Base-by-base conservation (phyloP, 2,329 filamentous ascomycete species). In the Scleromitrula shiraiana region DNA sequence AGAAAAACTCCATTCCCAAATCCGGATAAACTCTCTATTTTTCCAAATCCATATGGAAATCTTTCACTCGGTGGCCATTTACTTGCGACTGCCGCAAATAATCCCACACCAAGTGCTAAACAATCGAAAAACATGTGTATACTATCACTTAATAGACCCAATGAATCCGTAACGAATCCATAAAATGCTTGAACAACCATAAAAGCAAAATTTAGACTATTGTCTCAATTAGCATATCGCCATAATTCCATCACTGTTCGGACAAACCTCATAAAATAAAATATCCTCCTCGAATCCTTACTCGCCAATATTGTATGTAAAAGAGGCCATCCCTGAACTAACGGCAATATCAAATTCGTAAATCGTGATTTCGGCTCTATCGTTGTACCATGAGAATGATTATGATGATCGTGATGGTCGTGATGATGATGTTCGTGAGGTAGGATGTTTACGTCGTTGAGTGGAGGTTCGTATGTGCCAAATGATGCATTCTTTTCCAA, bases 111-210 rank as follows among this genome's bases (percentile, higher is more conserved):
- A 23, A 98, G 76, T 17, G 91, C 93, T 29, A 96, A 82, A 58
- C 93, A 98, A 67, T 98, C 93, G 60, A 98, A 97, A 62, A 98
- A 91, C 93, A 98, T 98, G 68, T 98, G 93, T 54, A 98, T 93
- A 61, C 90, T 97, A 67, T 98, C 93, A 57, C 89, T 95, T 15
- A 98, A 78, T n/a, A 98, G 75, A 2, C 93, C 93, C 5, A 98
- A 72, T 0, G 93, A 98, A 57, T 95, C 90, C 3, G 89, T 97
- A 9, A 93, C 70, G 59, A 93, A 94, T 41, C 93, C 93, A 62
- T 98, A 98, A 53, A 91, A 88, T 33, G 90, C 85, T 62, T 98
- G 93, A 1, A 98, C 80, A 27, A 86, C 70, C 93, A 98, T 98
- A 66, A 98, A 98, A 6, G 74, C 76, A 58, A 98, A 89, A 64